Evolutionary conservation across 2,329 filamentous ascomycete genomes (phyloP), one percentile per base, ranked within the genome.

Genomic region (Coniochaeta sp.): DNA sequence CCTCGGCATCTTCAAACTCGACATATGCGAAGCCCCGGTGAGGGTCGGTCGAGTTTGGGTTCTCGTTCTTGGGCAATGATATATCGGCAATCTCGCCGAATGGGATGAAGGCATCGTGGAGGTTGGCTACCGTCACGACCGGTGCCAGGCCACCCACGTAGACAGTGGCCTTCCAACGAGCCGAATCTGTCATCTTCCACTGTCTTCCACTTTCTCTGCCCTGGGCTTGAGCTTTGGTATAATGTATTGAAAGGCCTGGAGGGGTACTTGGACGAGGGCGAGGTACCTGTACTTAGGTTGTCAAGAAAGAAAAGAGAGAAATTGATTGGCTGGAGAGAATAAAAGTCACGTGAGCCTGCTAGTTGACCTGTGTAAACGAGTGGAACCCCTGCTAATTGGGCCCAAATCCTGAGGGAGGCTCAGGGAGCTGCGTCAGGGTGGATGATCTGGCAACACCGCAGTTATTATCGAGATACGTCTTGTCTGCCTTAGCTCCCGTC

Each of bases 11-110:
- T 68, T 97, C 92, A 70, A 90, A 99, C 71, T 99, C 95, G 57
- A 99, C 90, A 72, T 99, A 98, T 61, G 93, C 95, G 74, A 98
- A 99, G 0, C 96, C 95, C 58, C 93, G 83, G 73, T 99, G 95
- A 32, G 86, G 79, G 44, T 96, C 90, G 55, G 83, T 86, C 7
- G 89, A 86, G 63, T 90, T 92, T 65, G 89, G 88, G 63, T 87
- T 80, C 71, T 96, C 93, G 60, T 91, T 89, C 74, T 95, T 96
- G 22, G 95, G 95, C 17, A 99, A 78, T 57, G 91, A 89, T 65
- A 99, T 88, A 71, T 97, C 92, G 65, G 90, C 87, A 63, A 99
- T 93, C 73, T 97, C 93, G 70, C 96, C 95, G 73, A 99, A 99
- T 0, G 96, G 95, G 60, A 99, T 85, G 77, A 99, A 99, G 59